Conservation (phyloP, 139 green algal species). For the Tetraselmis striata region DNA sequence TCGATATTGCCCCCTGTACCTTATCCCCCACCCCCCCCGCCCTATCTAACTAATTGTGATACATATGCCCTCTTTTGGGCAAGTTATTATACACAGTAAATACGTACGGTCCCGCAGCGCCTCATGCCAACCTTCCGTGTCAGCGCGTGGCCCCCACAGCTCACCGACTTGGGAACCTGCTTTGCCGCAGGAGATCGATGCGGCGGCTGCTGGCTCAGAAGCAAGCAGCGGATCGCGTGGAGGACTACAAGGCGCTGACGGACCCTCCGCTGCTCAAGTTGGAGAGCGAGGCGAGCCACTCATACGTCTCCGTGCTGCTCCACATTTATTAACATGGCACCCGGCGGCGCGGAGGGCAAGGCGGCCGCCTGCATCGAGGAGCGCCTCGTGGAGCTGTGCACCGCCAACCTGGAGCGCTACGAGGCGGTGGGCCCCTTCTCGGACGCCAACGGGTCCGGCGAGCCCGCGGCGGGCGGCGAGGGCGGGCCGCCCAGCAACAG, state of each 20-base stretch:
- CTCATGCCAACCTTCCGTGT: not conserved
- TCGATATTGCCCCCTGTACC: too few relatives aligned
- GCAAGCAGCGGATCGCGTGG: slow-evolving; percentile 57
- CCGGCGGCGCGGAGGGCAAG: too few relatives aligned
- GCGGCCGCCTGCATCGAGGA: slow-evolving; percentile 26
- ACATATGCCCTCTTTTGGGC: too few relatives aligned
- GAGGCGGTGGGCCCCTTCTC: slow-evolving; percentile 8
- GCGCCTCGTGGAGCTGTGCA: slow-evolving; percentile 55
- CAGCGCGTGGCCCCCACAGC: not conserved
- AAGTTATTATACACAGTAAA: too few relatives aligned
- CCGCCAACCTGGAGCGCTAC: slow-evolving; percentile 63
- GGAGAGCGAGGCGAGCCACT: slow-evolving; percentile 78
- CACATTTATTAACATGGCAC: too few relatives aligned
- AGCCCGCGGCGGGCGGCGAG: not conserved
- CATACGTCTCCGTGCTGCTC: slow-evolving; percentile 75
- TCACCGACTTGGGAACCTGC: not conserved
- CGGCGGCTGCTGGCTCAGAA: slow-evolving; percentile 46
- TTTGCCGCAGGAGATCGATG: slow-evolving; percentile 28
- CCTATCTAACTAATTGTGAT: too few relatives aligned
- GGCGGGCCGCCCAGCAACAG: not conserved
- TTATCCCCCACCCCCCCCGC: too few relatives aligned
- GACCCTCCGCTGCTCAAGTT: slow-evolving; percentile 90
- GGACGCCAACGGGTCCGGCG: not conserved
- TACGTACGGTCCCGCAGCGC: too few relatives aligned
- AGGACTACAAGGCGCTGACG: slow-evolving; percentile 40